Percentiles rank a stretch among this genome's conserved stretches.
Evolutionary conservation across 495 filamentous ascomycete genomes (phyloP).

Genomic region (Penicillium steckii): DNA sequence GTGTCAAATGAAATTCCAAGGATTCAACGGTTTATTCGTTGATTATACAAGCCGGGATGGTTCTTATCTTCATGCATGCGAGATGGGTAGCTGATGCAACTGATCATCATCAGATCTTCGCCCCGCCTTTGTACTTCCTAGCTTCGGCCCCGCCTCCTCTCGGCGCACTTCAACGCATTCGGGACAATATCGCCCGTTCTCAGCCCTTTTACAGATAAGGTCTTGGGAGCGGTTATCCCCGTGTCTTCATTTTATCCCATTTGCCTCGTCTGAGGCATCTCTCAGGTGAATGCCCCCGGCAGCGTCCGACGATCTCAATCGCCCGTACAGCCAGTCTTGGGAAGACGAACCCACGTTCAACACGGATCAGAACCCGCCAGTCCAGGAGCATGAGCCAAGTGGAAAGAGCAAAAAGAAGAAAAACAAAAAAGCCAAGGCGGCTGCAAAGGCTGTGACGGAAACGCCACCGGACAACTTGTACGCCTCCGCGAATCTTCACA

Average conservation of each 20-base stretch:
- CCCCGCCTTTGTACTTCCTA: constrained; percentile 9
- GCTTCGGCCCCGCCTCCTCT: constrained; percentile 9
- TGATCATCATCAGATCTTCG: background rate
- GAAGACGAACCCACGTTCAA: constrained; percentile 35
- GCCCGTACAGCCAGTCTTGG: constrained; percentile 41
- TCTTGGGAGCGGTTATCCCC: constrained; percentile 35
- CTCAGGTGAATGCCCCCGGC: constrained; percentile 48
- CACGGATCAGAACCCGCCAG: constrained; percentile 24
- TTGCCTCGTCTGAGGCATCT: constrained; percentile 33
- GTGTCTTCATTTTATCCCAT: constrained; percentile 6
- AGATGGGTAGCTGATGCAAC: constrained; percentile 3
- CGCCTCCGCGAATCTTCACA: constrained; percentile 11
- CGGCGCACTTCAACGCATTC: background rate
- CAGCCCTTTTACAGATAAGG: constrained; percentile 29
- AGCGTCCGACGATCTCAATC: constrained; percentile 45
- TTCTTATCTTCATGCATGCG: background rate
- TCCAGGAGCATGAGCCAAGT: constrained; percentile 41
- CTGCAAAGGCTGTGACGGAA: constrained; percentile 33
- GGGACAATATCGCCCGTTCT: constrained; percentile 32
- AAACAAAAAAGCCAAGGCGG: constrained; percentile 40
- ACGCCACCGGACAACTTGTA: constrained; percentile 45
- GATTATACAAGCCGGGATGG: background rate
- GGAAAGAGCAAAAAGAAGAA: constrained; percentile 50
- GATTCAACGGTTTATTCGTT: background rate
- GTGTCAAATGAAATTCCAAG: background rate